Conservation (phyloP, 2,329 filamentous ascomycete genomes). For the Lasiodiplodia theobromae region DNA sequence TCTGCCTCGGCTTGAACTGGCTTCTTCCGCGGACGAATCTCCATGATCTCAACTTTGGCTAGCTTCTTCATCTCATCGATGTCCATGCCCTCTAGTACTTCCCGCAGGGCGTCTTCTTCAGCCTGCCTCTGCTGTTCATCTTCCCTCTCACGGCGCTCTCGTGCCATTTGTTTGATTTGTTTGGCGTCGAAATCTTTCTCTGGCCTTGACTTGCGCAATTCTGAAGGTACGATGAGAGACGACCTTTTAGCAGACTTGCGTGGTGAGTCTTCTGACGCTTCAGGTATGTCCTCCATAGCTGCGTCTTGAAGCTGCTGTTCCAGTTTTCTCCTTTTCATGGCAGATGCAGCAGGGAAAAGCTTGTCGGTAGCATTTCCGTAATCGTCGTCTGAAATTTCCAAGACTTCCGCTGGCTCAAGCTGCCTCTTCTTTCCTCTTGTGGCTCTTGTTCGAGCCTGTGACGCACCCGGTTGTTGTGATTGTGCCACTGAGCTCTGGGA, state of each 20-base stretch:
- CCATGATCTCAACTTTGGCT: conserved; percentile 79
- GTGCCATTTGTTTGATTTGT: conserved; percentile 71
- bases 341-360: conserved; percentile 77
- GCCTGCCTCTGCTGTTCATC: conserved; percentile 57
- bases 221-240: conserved; percentile 18
- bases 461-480: not conserved
- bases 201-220: conserved; percentile 44
- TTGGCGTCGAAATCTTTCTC: conserved; percentile 72
- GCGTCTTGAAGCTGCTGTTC: conserved; percentile 31
- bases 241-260: conserved; percentile 33
- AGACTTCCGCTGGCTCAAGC: not conserved
- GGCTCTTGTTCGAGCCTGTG: not conserved
- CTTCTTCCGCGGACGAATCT: conserved; percentile 58
- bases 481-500: not conserved
- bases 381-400: conserved; percentile 61
- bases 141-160: conserved; percentile 60
- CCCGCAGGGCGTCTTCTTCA: conserved; percentile 69
- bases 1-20: conserved; percentile 39
- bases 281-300: not conserved
- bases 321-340: conserved; percentile 76
- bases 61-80: conserved; percentile 76
- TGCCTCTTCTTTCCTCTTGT: conserved; percentile 20
- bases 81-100: conserved; percentile 69
- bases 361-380: conserved; percentile 39
- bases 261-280: conserved; percentile 50